Conservation (phyloP, 2,329 filamentous ascomycete species). For the Arthrocladium fulminans region DNA sequence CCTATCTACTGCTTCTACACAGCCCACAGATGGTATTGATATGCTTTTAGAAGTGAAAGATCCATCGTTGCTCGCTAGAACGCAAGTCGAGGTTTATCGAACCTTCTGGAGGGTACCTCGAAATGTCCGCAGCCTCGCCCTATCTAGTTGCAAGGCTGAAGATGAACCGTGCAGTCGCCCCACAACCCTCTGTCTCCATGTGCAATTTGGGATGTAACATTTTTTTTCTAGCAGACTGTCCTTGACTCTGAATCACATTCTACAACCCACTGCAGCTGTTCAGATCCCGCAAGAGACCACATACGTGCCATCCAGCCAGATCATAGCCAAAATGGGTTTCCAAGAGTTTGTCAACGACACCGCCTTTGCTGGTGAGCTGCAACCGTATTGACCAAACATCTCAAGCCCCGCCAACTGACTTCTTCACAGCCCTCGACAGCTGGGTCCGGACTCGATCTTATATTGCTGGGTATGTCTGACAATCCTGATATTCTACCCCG, state of each 20-base stretch:
- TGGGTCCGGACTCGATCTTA: constrained; percentile 70
- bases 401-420: constrained; percentile 10
- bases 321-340: constrained; percentile 53
- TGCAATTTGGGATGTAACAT: neutral
- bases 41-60: neutral
- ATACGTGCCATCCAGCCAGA: neutral
- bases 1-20: constrained; percentile 8
- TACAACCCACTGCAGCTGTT: neutral
- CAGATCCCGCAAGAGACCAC: neutral
- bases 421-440: constrained; percentile 55
- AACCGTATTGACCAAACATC: neutral
- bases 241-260: neutral
- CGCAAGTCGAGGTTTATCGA: neutral
- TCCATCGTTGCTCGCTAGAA: constrained; percentile 1
- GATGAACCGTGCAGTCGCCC: neutral
- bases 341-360: constrained; percentile 55
- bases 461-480: constrained; percentile 64
- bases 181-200: constrained; percentile 1
- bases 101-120: constrained; percentile 1
- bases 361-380: constrained; percentile 50
- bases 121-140: neutral
- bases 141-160: neutral
- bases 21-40: constrained; percentile 15
- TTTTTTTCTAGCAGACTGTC: neutral
- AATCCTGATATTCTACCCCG: constrained; percentile 22